These are phyloP conservation scores for Williopsis jadinii DNA, from an alignment of 1,139 yeast genomes.

Conservation along the genomic window DNA sequence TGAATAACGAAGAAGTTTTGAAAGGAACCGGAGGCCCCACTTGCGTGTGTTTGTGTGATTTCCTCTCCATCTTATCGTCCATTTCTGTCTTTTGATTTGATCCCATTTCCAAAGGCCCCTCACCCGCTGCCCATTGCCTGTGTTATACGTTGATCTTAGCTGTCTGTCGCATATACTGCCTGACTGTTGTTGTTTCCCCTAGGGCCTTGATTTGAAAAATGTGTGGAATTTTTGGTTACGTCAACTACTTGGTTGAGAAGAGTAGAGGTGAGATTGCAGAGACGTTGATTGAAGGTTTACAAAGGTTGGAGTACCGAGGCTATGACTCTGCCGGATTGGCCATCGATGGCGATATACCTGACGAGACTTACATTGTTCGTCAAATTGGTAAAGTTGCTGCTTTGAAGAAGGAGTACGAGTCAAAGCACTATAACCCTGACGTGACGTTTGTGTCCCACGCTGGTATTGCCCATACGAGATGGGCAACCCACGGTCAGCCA, in stretches of 20 bases:
- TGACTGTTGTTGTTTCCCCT: too few species aligned
- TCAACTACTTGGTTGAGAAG: slow-evolving; percentile 89
- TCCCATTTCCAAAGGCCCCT: too few species aligned
- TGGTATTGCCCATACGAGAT: slow-evolving; percentile 98
- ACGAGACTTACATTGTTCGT: slow-evolving; percentile 64
- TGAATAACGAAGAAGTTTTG: too few species aligned
- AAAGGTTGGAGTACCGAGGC: slow-evolving; percentile 94
- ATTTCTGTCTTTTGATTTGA: too few species aligned
- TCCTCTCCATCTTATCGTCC: too few species aligned
- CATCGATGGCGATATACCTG: slow-evolving; percentile 74
- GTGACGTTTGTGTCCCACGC: slow-evolving; percentile 77
- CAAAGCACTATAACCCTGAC: slow-evolving; percentile 46
- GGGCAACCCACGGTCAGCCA: slow-evolving; percentile 99
- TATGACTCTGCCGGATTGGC: slow-evolving; percentile 97
- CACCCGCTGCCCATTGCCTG: too few species aligned
- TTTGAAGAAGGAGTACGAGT: slow-evolving; percentile 61
- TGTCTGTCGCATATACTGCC: too few species aligned
- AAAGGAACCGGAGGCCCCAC: too few species aligned
- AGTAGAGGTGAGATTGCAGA: slow-evolving; percentile 89
- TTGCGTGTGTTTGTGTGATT: too few species aligned
- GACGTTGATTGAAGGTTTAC: slow-evolving; percentile 85
- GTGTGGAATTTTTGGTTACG: slow-evolving; percentile 98
- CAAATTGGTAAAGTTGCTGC: slow-evolving; percentile 89
- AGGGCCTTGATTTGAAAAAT: slow-evolving; percentile 14
- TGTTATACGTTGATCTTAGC: too few species aligned